A percentile compares a stretch with the other conserved stretches of the same genome.
These are phyloP conservation scores for Monosporascus ibericus DNA, from an alignment of 2,329 filamentous ascomycete genomes.

Conservation along the genomic window DNA sequence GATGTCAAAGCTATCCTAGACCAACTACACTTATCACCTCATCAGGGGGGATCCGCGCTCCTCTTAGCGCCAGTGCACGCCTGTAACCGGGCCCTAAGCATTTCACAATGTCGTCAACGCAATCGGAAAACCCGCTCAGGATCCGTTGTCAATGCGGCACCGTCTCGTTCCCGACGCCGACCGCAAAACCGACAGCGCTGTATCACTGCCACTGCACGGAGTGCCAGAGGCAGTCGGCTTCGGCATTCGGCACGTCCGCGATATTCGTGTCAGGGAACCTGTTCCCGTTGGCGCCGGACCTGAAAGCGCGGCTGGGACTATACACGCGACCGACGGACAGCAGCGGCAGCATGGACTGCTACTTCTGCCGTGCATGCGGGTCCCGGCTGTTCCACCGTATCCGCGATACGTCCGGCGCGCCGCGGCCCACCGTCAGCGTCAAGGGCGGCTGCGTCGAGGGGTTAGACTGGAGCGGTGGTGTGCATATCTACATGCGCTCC, in stretches of 20 bases:
- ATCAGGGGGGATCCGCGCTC: too few relatives aligned
- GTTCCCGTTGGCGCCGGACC: constrained; percentile 31
- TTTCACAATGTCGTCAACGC: too few relatives aligned
- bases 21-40: too few relatives aligned
- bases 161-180: constrained; percentile 30
- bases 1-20: too few relatives aligned
- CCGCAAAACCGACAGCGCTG: constrained; percentile 27
- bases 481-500: constrained; percentile 39
- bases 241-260: constrained; percentile 40
- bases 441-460: constrained; percentile 41
- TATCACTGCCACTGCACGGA: constrained; percentile 42
- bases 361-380: constrained; percentile 32
- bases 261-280: constrained; percentile 34
- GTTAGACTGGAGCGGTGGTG: constrained; percentile 31
- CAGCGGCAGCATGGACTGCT: constrained; percentile 36
- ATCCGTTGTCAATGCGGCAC: constrained; percentile 34
- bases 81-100: background rate
- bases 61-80: too few relatives aligned
- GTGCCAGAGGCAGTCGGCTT: constrained; percentile 38
- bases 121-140: constrained; percentile 10
- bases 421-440: constrained; percentile 32
- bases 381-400: constrained; percentile 41
- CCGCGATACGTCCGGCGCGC: constrained; percentile 30
- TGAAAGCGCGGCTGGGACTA: constrained; percentile 26
- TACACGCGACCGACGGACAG: constrained; percentile 34